Evolutionary conservation across 306 rosid genomes (phyloP), one percentile per base, ranked within the genome.

Genomic region (Fagus sylvatica): DNA sequence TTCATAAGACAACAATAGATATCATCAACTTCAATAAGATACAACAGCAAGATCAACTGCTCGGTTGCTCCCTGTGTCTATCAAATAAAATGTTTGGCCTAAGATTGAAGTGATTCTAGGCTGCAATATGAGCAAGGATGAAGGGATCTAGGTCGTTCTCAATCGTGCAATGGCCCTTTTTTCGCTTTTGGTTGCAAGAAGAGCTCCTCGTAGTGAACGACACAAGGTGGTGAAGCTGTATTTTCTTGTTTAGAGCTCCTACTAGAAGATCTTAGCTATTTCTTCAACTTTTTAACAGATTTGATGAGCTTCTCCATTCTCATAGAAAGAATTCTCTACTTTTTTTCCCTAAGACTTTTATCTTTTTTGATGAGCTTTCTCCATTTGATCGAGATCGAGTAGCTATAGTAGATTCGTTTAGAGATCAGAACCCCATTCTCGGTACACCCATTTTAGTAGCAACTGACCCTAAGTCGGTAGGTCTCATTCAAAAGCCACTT

Each of bases 71-170:
- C 51, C 2, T 37, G 6, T 67, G 4, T 69, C 33, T 55, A 54
- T 86, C 76, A 83, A 43, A 86, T 28, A 68, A 80, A 7, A 83
- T 68, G 81, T 80, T 80, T 57, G 81, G 75, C 66, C 89, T 80
- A 22, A 78, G 60, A 67, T 72, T 12, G 78, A 86, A 86, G 80
- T 86, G 79, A 56, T 37, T 75, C 75, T 72, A 81, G 39, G 87
- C 81, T 53, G 81, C 81, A 67, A 71, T 61, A 68, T 78, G 69
- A 72, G 83, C 81, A 22, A 61, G 66, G 11, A 71, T 30, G 46
- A 83, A 67, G 5, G 77, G 76, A 80, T 72, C 61, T 17, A 53
- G 68, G 9, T 39, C 9, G 19, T n/a, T 32, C 37, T 36, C 42
- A 59, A 42, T 34, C 15, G 46, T 51, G 39, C 7, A 12, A 9